A percentile compares a stretch with the other conserved stretches of the same genome.
phyloP scores from a whole-genome alignment of 129 eudicot genomes.

The Apium graveolens region DNA sequence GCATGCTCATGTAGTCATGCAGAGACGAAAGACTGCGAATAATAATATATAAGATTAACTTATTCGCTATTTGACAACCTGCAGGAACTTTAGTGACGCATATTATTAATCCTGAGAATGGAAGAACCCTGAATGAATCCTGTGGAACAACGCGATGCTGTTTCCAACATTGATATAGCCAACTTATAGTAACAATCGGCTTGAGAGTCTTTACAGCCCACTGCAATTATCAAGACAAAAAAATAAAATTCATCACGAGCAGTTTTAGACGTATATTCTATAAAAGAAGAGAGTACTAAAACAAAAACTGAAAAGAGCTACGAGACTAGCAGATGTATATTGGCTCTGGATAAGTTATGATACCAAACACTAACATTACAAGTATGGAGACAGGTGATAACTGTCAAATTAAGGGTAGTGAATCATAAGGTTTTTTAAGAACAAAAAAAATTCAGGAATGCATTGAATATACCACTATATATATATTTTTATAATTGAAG shows the following conservation, averaged over 20 bases:
- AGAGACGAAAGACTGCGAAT: neutral
- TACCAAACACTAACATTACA: neutral
- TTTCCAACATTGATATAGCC: slow-evolving; percentile 95
- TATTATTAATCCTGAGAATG: slow-evolving; percentile 78
- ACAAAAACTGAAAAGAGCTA: neutral
- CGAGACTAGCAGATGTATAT: neutral
- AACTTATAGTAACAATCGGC: slow-evolving; percentile 72
- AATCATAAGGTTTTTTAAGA: neutral
- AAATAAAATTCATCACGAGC: slow-evolving; percentile 12
- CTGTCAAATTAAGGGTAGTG: neutral
- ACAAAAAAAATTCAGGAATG: neutral
- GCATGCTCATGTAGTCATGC: slow-evolving; percentile 14
- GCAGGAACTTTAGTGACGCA: slow-evolving; percentile 73
- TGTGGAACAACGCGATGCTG: slow-evolving; percentile 94
- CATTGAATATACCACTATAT: neutral
- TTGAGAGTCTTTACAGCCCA: slow-evolving; percentile 69
- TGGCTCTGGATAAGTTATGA: too few species aligned
- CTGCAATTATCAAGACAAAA: slow-evolving; percentile 31
- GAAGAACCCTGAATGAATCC: slow-evolving; percentile 79
- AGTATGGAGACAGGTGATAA: neutral
- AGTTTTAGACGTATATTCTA: neutral
- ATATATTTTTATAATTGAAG: neutral
- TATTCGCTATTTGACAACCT: slow-evolving; percentile 35
- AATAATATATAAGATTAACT: neutral
- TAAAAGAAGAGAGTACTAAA: neutral